A percentile compares a stretch with the other conserved stretches of the same genome.
Evolutionary conservation across 768 basidiomycete genomes (phyloP).

Genomic region (Leucocoprinus sp.): DNA sequence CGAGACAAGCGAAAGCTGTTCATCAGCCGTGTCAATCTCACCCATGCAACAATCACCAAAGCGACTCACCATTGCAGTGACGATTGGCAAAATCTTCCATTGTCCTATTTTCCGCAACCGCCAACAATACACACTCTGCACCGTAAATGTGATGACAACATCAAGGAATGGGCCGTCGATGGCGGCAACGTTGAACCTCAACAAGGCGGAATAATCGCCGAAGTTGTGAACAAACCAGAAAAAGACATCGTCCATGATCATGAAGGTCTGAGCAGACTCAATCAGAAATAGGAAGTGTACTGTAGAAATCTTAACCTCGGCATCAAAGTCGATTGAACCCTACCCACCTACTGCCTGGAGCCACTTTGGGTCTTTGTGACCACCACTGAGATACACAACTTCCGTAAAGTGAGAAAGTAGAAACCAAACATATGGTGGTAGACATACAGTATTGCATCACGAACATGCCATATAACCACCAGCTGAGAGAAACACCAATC

Average conservation of each 20-base stretch:
- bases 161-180: conserved; percentile 4
- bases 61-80: background rate
- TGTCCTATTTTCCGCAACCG: background rate
- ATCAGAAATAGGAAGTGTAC: conserved; percentile 6
- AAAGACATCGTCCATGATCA: conserved; percentile 6
- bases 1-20: background rate
- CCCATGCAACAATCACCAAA: too few relatives aligned
- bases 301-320: background rate
- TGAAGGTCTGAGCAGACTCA: conserved; percentile 4
- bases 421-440: background rate
- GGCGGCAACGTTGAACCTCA: background rate
- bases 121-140: conserved; percentile 7
- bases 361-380: background rate
- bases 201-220: background rate
- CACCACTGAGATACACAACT: background rate
- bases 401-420: too few relatives aligned
- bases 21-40: background rate
- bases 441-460: conserved; percentile 9
- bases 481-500: conserved; percentile 4
- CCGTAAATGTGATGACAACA: conserved; percentile 1
- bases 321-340: background rate
- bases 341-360: background rate
- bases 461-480: conserved; percentile 9
- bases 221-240: conserved; percentile 6
- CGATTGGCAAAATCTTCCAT: background rate